Base-by-base conservation (phyloP, 495 filamentous ascomycete genomes). In the Hypomontagnella submonticulosa region DNA sequence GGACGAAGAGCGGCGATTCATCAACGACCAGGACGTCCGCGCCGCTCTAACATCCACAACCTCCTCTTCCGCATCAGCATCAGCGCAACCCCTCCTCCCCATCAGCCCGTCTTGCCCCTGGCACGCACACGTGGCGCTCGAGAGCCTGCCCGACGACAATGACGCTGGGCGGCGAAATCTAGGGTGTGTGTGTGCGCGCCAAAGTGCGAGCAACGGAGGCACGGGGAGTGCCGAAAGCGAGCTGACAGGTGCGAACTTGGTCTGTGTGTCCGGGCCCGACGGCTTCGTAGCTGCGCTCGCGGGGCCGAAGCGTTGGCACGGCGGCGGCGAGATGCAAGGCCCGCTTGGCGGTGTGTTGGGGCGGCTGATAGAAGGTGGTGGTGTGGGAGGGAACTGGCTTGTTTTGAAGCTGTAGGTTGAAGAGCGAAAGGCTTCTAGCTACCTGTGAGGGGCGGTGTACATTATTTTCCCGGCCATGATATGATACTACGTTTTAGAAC, bases 261-360 rank as follows among this genome's bases (percentile, higher is more conserved):
- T 97, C 23, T 77, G 96, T 47, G 80, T 98, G 4, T 93, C 92
- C 1, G 95, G 95, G 0, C 93, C 95, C 0, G 91, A 95, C 40
- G 93, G 95, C 12, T 99, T 98, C 77, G 84, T 97, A 44, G 82
- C 80, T 20, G 83, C 88, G 65, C 89, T 89, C 77, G 90, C 90
- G 5, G 94, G 94, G 4, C 81, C 85, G 4, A 97, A 96, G 76
- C 72, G 81, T 2, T 93, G 88, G 87, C 82, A 81, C 3, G 80
- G 81, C 47, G 92, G 92, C 4, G 77, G 79, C 65, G 90, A 97
- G 77, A 76, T 82, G 13, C 90, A 94, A 68, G 94, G 91, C 1
- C 67, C 73, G 51, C 48, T 87, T 12, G 74, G 73, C 2, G 80
- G 80, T 2, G 47, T 81, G n/a, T 23, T 82, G 20, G 79, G 73